phyloP scores from a whole-genome alignment of 148 eudicot genomes.

The Vaccinium darrowii region DNA sequence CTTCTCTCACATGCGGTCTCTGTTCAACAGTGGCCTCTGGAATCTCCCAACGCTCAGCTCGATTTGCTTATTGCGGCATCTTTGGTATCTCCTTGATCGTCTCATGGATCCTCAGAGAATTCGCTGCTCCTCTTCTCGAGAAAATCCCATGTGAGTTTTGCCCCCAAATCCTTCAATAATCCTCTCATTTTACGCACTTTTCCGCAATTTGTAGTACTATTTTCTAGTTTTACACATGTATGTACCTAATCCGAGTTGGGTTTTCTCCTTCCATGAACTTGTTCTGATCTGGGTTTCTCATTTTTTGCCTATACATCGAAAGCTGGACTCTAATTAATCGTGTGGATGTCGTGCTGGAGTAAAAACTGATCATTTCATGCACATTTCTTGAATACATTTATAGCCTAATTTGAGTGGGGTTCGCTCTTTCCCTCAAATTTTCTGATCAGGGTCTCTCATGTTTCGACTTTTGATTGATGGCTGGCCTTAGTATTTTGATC shows the following conservation, averaged over 20 bases:
- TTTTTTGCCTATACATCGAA: too few relatives aligned
- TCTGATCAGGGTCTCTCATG: too few relatives aligned
- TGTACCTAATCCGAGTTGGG: neutral
- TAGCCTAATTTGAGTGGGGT: too few relatives aligned
- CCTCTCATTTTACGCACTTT: neutral
- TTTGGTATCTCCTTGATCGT: constrained; percentile 76
- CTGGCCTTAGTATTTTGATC: too few relatives aligned
- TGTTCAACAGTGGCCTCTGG: constrained; percentile 85
- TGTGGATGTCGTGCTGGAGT: too few relatives aligned
- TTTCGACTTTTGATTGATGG: too few relatives aligned
- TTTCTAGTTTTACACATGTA: constrained; percentile 10
- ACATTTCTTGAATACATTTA: too few relatives aligned
- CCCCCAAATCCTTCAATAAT: neutral
- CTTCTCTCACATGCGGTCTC: constrained; percentile 79
- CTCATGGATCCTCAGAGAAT: constrained; percentile 90
- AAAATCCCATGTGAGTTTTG: constrained; percentile 62
- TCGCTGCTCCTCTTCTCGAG: constrained; percentile 69
- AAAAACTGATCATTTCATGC: too few relatives aligned
- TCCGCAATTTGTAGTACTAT: neutral
- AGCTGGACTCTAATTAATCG: too few relatives aligned
- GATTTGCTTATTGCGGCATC: constrained; percentile 81
- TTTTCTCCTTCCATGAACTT: neutral
- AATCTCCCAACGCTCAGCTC: constrained; percentile 75
- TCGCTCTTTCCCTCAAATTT: too few relatives aligned
- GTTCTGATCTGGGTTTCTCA: too few relatives aligned